phyloP scores from a whole-genome alignment of 1,139 yeast genomes.

The Candida sp. region DNA sequence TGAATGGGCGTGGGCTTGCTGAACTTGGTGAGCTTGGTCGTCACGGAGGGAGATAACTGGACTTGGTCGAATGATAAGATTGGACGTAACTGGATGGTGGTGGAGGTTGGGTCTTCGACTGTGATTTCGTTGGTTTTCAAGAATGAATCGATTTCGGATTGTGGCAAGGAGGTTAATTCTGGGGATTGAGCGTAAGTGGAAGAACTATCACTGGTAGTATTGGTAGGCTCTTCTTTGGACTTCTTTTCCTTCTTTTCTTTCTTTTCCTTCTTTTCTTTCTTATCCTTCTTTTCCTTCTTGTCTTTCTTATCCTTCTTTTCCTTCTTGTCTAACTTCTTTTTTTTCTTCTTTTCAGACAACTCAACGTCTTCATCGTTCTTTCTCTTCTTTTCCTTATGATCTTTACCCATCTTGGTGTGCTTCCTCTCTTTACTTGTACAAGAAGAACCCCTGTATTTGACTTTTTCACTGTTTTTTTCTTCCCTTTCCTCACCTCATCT shows the following conservation, averaged over 20 bases:
- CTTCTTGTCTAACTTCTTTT: constrained; percentile 36
- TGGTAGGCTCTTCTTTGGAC: constrained; percentile 50
- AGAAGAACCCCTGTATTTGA: neutral
- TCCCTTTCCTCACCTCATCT: constrained; percentile 1
- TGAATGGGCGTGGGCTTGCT: constrained; percentile 97
- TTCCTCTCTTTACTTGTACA: neutral
- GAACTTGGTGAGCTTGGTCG: constrained; percentile 64
- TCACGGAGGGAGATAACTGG: constrained; percentile 57
- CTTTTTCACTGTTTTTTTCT: neutral
- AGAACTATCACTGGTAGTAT: constrained; percentile 4
- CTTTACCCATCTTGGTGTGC: constrained; percentile 31
- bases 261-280: constrained; percentile 50
- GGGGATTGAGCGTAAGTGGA: constrained; percentile 33
- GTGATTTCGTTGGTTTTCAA: constrained; percentile 75
- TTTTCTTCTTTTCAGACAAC: constrained; percentile 25
- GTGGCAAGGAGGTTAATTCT: constrained; percentile 39
- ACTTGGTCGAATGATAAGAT: constrained; percentile 70
- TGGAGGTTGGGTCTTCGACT: constrained; percentile 66
- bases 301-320: constrained; percentile 50
- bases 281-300: constrained; percentile 38
- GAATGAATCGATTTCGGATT: constrained; percentile 63
- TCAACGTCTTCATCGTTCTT: constrained; percentile 35
- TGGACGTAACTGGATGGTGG: constrained; percentile 58
- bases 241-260: constrained; percentile 42
- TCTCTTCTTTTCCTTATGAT: constrained; percentile 48